Evolutionary conservation across 805 yeast species (phyloP).

Genomic region (Grigorovia yakushimaensis): DNA sequence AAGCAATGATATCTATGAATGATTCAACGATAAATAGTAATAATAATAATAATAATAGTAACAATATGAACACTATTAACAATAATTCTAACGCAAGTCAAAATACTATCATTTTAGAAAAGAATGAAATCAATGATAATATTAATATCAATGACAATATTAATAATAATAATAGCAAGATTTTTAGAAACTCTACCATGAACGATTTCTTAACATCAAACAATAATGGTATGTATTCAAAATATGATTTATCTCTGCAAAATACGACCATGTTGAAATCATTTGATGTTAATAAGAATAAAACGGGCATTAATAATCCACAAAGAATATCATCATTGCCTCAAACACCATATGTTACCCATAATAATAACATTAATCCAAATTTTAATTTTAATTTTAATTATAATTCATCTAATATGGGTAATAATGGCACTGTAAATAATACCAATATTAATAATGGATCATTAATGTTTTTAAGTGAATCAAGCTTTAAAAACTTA

Average conservation of each 20-base stretch:
- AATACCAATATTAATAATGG: background rate
- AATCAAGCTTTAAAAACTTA: slow-evolving; percentile 2
- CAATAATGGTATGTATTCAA: background rate
- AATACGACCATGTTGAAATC: background rate
- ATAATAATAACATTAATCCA: background rate
- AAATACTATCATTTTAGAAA: slow-evolving; percentile 2
- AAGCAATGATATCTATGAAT: slow-evolving; percentile 1
- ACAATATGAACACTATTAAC: no score
- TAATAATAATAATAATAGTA: background rate
- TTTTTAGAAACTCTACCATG: background rate
- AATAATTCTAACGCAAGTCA: background rate
- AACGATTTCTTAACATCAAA: background rate
- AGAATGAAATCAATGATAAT: slow-evolving; percentile 1
- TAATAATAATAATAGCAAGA: slow-evolving; percentile 1
- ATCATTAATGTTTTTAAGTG: slow-evolving; percentile 3
- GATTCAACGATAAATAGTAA: slow-evolving; percentile 5
- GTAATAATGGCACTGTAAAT: background rate
- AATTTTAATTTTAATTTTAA: background rate
- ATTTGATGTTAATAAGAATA: background rate
- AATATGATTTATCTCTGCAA: background rate
- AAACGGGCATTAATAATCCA: background rate
- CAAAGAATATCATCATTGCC: background rate
- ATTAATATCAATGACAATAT: slow-evolving; percentile 10
- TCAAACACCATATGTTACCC: background rate
- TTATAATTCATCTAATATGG: background rate